Conservation (phyloP, 768 basidiomycete genomes). For the Mycena kentingensis region DNA sequence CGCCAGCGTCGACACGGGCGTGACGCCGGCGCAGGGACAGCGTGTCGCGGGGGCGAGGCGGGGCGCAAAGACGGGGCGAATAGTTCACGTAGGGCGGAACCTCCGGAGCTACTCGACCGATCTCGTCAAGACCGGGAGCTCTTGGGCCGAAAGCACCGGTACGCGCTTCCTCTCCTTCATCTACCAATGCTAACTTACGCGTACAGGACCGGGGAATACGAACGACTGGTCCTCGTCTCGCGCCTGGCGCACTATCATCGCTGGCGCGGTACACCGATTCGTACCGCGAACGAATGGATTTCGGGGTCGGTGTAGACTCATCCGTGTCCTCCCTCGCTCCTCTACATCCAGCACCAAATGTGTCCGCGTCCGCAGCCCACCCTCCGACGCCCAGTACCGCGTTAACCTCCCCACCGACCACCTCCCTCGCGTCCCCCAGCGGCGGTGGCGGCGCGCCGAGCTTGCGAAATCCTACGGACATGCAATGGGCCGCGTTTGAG, state of each 20-base stretch:
- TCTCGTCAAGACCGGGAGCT: constrained; percentile 65
- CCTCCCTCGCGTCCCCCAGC: constrained; percentile 26
- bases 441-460: constrained; percentile 57
- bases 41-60: constrained; percentile 63
- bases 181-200: constrained; percentile 34
- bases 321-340: constrained; percentile 6
- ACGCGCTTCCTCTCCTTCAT: neutral
- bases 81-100: constrained; percentile 78
- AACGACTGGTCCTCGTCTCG: constrained; percentile 16
- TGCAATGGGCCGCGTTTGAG: constrained; percentile 94
- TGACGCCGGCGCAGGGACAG: constrained; percentile 40
- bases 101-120: constrained; percentile 89
- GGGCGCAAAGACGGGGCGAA: constrained; percentile 75
- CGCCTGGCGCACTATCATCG: constrained; percentile 17
- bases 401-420: constrained; percentile 28
- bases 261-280: constrained; percentile 27
- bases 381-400: neutral
- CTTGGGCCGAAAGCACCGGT: constrained; percentile 43
- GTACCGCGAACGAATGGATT: constrained; percentile 27
- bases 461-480: constrained; percentile 79
- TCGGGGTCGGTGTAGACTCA: constrained; percentile 16
- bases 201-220: constrained; percentile 13
- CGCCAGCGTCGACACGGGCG: neutral
- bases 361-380: neutral
- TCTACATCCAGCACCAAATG: neutral